Evolutionary conservation across 176 grass and related monocot species (phyloP).

Genomic region (Hyparrhenia diplandra): DNA sequence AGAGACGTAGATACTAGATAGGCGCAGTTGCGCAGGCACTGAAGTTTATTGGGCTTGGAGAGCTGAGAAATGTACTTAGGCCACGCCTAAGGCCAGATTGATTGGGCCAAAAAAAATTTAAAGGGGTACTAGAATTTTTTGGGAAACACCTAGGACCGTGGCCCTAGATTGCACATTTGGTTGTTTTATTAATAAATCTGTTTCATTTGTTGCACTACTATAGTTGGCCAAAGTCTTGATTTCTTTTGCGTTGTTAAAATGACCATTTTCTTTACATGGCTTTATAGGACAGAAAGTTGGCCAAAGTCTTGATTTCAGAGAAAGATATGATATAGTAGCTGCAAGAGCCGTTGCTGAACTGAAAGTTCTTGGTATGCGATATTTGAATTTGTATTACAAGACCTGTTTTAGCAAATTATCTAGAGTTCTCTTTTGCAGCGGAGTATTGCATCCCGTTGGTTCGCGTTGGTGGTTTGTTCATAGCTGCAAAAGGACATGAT

Average conservation of each 20-base stretch:
- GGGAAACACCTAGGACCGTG: neutral
- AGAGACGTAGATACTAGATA: neutral
- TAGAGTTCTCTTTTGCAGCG: constrained; percentile 39
- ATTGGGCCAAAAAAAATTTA: neutral
- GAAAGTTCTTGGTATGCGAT: constrained; percentile 70
- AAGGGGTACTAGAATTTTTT: neutral
- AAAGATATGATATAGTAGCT: constrained; percentile 72
- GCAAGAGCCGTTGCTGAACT: constrained; percentile 93
- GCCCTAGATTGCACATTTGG: neutral
- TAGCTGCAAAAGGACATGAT: constrained; percentile 81
- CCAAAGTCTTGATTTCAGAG: constrained; percentile 64
- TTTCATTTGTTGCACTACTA: neutral
- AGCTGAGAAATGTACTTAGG: neutral
- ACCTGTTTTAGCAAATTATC: neutral
- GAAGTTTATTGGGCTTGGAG: neutral
- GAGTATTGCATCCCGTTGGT: constrained; percentile 91
- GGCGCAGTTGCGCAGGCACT: neutral
- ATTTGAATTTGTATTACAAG: constrained; percentile 3
- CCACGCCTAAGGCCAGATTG: neutral
- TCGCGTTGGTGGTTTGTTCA: constrained; percentile 84
- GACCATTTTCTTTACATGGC: constrained; percentile 28
- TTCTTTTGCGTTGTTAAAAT: constrained; percentile 16
- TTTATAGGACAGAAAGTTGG: constrained; percentile 90
- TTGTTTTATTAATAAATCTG: neutral
- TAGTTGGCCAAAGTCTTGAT: no score